Base-by-base conservation (phyloP, 2,329 filamentous ascomycete genomes). In the Xenoacremonium recifei region DNA sequence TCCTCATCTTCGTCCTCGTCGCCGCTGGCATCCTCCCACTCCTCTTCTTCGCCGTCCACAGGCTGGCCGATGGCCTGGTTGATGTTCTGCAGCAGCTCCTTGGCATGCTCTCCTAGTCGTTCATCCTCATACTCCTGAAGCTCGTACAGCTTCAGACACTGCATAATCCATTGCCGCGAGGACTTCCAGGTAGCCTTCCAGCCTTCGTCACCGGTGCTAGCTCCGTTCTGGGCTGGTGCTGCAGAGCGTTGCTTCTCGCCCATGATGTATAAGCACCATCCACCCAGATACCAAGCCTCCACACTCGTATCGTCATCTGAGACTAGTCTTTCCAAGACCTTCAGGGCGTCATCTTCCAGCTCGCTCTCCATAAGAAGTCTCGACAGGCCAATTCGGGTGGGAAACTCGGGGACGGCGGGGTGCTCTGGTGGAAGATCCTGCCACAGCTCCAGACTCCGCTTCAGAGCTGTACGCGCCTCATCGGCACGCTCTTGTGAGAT, bases 251-350 rank as follows among this genome's bases (percentile, higher is more conserved):
- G 71, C 72, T 85, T 87, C 63, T 87, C 79, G 10, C 86, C 87
- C 48, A 87, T 72, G 44, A 96, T 77, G 62, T 89, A 89, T 53
- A 95, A 76, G 55, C 89, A 91, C 88, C 92, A 97, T 4, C 93
- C 95, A 32, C 93, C 93, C 5, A 99, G 76, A 68, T 99, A 99
- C 90, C 91, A 96, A 15, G 89, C 87, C 68, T 99, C 93, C 16
- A 99, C 87, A 63, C 92, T 96, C 60, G 87, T 79, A 61, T 99
- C 95, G 53, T 99, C 92, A 62, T 99, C 93, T 25, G 79, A 74
- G 29, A 95, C 81, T 39, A 99, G 72, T 40, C 89, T 76, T 62
- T 96, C 89, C 40, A 96, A 72, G 3, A 97, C 90, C 42, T 87
- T 80, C 44, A 95, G 79, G 1, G 93, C 92, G 48, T 92, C 85